phyloP scores from a whole-genome alignment of 2,329 filamentous ascomycete genomes.

The Pseudogymnoascus sp. region DNA sequence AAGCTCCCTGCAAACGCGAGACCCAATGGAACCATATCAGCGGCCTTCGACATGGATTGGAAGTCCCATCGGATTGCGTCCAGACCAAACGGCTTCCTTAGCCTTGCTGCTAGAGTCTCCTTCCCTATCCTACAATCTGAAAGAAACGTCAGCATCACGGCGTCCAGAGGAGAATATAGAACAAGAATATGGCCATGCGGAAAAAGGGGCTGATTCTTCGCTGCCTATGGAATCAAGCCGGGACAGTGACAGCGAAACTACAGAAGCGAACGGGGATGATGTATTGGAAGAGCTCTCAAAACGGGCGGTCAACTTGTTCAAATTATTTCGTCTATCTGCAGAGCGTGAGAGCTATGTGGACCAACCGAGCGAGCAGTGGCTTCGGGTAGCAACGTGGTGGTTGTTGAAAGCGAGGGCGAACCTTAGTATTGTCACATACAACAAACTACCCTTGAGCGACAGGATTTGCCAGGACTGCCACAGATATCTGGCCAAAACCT shows the following conservation, averaged over 20 bases:
- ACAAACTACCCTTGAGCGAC: slow-evolving; percentile 47
- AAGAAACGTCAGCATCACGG: not conserved
- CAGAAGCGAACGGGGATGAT: slow-evolving; percentile 38
- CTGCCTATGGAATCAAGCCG: not conserved
- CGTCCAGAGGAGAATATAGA: not conserved
- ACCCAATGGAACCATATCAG: not conserved
- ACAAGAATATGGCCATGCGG: not conserved
- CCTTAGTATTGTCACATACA: slow-evolving; percentile 60
- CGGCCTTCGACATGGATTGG: not conserved
- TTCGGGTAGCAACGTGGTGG: slow-evolving; percentile 78
- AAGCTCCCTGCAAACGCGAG: not conserved
- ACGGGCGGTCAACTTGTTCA: slow-evolving; percentile 66
- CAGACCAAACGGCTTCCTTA: not conserved
- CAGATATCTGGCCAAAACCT: slow-evolving; percentile 74
- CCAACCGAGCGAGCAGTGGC: slow-evolving; percentile 58
- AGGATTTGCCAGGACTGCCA: slow-evolving; percentile 65
- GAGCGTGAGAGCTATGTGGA: slow-evolving; percentile 63
- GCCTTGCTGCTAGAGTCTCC: not conserved
- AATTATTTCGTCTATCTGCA: slow-evolving; percentile 70
- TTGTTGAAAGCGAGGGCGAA: slow-evolving; percentile 73
- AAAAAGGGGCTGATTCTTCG: not conserved
- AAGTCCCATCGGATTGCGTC: not conserved
- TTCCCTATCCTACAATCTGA: not conserved
- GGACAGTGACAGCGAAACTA: not conserved
- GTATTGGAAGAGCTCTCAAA: slow-evolving; percentile 63